These are phyloP conservation scores for Pyrus betulifolia DNA, from an alignment of 306 rosid genomes.

Conservation along the genomic window DNA sequence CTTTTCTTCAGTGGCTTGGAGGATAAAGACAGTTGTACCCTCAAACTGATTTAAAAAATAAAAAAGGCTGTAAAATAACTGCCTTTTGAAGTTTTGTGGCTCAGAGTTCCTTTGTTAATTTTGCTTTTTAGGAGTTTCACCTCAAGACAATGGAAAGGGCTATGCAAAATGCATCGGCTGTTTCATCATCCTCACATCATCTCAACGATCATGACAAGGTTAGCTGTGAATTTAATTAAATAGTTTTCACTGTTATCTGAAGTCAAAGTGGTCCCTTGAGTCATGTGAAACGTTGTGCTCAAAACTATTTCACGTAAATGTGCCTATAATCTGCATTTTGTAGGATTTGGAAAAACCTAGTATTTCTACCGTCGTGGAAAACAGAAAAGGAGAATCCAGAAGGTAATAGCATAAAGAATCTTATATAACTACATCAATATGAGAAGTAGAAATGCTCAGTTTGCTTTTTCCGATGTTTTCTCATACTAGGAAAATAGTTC, in stretches of 20 bases:
- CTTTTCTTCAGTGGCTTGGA: background rate
- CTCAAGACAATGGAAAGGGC: constrained; percentile 87
- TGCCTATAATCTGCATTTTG: constrained; percentile 8
- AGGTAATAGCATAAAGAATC: constrained; percentile 36
- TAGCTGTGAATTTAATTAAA: background rate
- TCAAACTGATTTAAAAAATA: background rate
- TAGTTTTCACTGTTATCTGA: constrained; percentile 10
- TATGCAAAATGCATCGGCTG: constrained; percentile 50
- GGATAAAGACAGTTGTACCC: background rate
- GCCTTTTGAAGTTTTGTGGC: constrained; percentile 8
- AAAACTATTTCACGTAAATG: background rate
- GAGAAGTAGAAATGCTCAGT: background rate
- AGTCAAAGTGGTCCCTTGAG: background rate
- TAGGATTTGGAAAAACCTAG: constrained; percentile 52
- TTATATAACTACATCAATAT: background rate
- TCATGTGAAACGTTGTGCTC: background rate
- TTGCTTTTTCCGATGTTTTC: background rate
- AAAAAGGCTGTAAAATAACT: background rate
- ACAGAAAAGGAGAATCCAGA: constrained; percentile 39
- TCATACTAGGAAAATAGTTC: background rate
- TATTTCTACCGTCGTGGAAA: constrained; percentile 27
- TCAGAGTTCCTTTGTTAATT: constrained; percentile 11
- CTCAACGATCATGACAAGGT: constrained; percentile 49
- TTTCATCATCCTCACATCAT: constrained; percentile 48
- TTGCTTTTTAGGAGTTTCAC: constrained; percentile 67